Evolutionary conservation across 2,329 filamentous ascomycete species (phyloP), one percentile per base, ranked within the genome.

Genomic region (Tolypocladium tundrense): DNA sequence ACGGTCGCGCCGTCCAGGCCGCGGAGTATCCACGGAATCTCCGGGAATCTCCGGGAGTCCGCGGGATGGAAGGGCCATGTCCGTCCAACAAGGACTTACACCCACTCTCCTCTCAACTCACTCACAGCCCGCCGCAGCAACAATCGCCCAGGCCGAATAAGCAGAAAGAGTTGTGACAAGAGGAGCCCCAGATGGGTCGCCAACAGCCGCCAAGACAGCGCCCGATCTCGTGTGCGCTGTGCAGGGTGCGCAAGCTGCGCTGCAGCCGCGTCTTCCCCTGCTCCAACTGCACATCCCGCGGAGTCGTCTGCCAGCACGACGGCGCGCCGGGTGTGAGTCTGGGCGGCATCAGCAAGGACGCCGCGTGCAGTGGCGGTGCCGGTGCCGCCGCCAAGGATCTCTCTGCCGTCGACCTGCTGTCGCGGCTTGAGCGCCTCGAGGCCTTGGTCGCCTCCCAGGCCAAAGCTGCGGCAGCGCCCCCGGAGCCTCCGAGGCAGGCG

Each of bases 241-340:
- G 70, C 60, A 64, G 70, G 56, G 62, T 66, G 54, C 70, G 69
- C 58, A 73, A 73, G 63, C 60, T 73, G 50, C 67, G 71, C 43
- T 73, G 71, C 63, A 73, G 70, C 57, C 67, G 71, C 45, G 63
- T 68, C 53, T 71, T 72, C 55, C 71, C 71, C 3, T 73, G 71
- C 60, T 66, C 66, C 54, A 73, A 73, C 64, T 73, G 71, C 60
- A 69, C 67, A 54, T 68, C 66, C 59, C 69, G 71, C 61, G 70
- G 70, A 60, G 62, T 72, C 31, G 60, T 62, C 24, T 73, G 71
- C 61, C 67, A 66, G 42, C 63, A 65, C 56, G 59, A 64, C 27
- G 57, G 55, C 43, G 57, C 13, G 31, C 58, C 52, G 31, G 35
- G 37, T 16, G 39, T 19, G 39, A 31, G 31, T 11, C 54, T 24